Percentiles rank a stretch among this genome's conserved stretches.
phyloP scores from a whole-genome alignment of 202 grass and related monocot species.

The Digitaria exilis region DNA sequence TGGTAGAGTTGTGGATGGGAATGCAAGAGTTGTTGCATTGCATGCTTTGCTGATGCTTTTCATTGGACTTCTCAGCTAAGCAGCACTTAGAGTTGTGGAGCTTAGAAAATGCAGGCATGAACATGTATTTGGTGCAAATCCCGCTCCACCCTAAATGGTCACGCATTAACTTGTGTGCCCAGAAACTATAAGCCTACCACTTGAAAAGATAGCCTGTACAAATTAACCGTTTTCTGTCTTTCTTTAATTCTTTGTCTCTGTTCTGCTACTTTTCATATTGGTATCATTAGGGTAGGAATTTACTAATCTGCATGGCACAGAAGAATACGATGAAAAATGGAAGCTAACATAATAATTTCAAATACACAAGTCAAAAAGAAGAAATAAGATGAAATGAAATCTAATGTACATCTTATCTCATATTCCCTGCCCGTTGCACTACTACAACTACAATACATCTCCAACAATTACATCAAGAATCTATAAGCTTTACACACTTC shows the following conservation, averaged over 20 bases:
- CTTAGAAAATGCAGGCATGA: not conserved
- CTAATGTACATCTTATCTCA: constrained; percentile 33
- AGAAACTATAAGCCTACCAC: not conserved
- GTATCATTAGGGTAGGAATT: not conserved
- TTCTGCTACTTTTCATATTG: not conserved
- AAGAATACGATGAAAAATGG: constrained; percentile 27
- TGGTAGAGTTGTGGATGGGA: not conserved
- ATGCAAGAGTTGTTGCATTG: not conserved
- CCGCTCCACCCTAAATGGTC: not conserved
- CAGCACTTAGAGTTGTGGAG: not conserved
- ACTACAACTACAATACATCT: constrained; percentile 32
- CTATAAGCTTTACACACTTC: constrained; percentile 17
- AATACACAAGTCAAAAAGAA: not conserved
- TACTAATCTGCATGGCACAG: not conserved
- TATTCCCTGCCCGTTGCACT: constrained; percentile 21
- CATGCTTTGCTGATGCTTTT: not conserved
- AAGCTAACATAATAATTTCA: constrained; percentile 11
- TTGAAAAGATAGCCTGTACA: not conserved
- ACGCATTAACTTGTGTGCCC: not conserved
- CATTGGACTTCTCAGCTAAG: too few species aligned
- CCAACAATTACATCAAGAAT: constrained; percentile 35
- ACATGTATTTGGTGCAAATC: not conserved
- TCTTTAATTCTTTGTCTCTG: not conserved
- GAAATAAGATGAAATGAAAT: constrained; percentile 26
- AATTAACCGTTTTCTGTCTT: not conserved